Base-by-base conservation (phyloP, 2,329 filamentous ascomycete species). In the Biscogniauxia mediterranea region DNA sequence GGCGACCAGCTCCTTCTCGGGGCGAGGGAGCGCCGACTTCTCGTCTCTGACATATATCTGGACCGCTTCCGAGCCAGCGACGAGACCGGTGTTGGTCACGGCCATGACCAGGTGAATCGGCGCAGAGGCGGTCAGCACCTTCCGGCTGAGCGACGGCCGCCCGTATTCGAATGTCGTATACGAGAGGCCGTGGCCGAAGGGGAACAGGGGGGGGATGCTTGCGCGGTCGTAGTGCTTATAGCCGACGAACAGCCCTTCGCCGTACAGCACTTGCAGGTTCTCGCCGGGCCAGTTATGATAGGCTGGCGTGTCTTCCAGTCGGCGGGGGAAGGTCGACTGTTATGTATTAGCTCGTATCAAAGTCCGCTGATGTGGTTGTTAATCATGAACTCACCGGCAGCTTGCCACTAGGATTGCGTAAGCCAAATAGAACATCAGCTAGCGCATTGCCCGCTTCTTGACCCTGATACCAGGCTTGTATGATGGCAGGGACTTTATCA, bases 211-310 rank as follows among this genome's bases (percentile, higher is more conserved):
- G 5, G 80, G 76, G 55, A 88, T 81, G 25, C 79, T 79, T 13
- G 80, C 77, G 20, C 83, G 83, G 68, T 93, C 89, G 73, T 90
- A 92, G 75, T 90, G 87, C 19, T 85, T 78, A 75, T 93, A 92
- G 2, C 90, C 90, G 58, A 92, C 84, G 75, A 87, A 90, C 13
- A 92, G 76, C 15, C 88, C 89, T 73, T 93, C 90, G 57, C 88
- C 88, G 70, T 92, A 92, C 1, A 88, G 73, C 0, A 89, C 87
- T 66, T 85, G 82, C 54, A 84, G 75, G 71, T 90, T 88, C 76
- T 91, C 89, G 56, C 88, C 87, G 0, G 87, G 87, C 85, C 88
- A 92, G 73, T 89, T 91, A 73, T 88, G 83, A 75, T 85, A 90
- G 0, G 89, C 86, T 1, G 89, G 89, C 26, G 89, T 88, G 67